These are phyloP conservation scores for Calocybe gambosa DNA, from an alignment of 1,284 basidiomycete species.

Conservation along the genomic window DNA sequence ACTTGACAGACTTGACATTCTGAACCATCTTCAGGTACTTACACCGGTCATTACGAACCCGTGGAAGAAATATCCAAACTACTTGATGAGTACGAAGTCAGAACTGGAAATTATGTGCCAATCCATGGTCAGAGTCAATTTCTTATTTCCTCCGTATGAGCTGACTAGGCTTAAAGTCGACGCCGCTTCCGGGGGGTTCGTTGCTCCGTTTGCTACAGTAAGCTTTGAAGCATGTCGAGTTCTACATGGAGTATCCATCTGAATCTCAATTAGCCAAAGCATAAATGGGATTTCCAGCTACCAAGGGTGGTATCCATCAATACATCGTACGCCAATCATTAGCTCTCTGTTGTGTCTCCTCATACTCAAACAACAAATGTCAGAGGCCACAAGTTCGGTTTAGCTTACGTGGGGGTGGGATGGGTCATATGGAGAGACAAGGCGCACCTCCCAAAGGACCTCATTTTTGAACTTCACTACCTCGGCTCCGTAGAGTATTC, in stretches of 20 bases:
- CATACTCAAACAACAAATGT: not conserved
- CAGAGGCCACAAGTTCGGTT: conserved; percentile 84
- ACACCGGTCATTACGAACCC: conserved; percentile 91
- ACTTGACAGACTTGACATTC: not conserved
- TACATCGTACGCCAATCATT: conserved; percentile 42
- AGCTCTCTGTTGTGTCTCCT: not conserved
- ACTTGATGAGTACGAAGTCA: conserved; percentile 81
- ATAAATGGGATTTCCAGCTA: conserved; percentile 83
- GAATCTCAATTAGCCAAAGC: conserved; percentile 49
- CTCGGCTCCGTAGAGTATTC: conserved; percentile 57
- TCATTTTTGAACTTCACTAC: conserved; percentile 93
- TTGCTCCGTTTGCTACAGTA: conserved; percentile 75
- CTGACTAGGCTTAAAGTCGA: conserved; percentile 43
- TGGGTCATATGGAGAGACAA: conserved; percentile 84
- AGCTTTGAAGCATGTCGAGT: not conserved
- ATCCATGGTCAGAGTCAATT: conserved; percentile 62
- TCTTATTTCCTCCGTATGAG: conserved; percentile 20
- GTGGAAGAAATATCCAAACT: conserved; percentile 84
- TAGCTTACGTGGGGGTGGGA: conserved; percentile 83
- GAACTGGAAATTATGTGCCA: conserved; percentile 74
- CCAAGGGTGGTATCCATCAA: conserved; percentile 89
- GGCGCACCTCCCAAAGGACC: conserved; percentile 74
- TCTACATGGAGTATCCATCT: not conserved
- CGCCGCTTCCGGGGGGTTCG: conserved; percentile 76
- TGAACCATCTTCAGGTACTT: conserved; percentile 53